A percentile compares a stretch with the other conserved stretches of the same genome.
These are phyloP conservation scores for Seiridium cupressi DNA, from an alignment of 2,329 filamentous ascomycete species.

Conservation along the genomic window DNA sequence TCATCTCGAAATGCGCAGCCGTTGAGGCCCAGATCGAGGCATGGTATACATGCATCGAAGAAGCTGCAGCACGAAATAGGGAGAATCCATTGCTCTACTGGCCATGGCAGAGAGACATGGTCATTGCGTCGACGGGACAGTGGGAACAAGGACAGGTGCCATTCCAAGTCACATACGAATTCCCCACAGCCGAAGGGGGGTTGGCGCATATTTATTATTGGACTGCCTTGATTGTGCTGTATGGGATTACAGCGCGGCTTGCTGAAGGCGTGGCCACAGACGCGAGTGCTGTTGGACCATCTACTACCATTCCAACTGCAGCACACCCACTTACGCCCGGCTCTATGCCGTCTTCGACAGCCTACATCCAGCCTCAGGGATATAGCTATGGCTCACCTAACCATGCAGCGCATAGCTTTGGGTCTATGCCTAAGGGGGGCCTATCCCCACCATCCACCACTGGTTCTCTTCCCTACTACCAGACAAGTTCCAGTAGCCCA, in stretches of 20 bases:
- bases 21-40: constrained; percentile 46
- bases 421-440: neutral
- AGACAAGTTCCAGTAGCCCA: neutral
- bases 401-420: neutral
- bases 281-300: constrained; percentile 29
- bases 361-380: neutral
- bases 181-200: constrained; percentile 42
- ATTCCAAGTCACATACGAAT: constrained; percentile 43
- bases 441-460: neutral
- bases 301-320: neutral
- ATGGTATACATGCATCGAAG: constrained; percentile 40
- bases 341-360: neutral
- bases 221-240: constrained; percentile 48
- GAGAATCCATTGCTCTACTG: constrained; percentile 37
- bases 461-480: neutral
- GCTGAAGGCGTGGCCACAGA: constrained; percentile 43
- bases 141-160: constrained; percentile 31
- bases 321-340: neutral
- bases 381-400: neutral
- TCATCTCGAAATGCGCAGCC: constrained; percentile 45
- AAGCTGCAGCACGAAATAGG: constrained; percentile 16
- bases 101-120: constrained; percentile 28
- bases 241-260: constrained; percentile 45
- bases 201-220: constrained; percentile 53
- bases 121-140: constrained; percentile 19